phyloP scores from a whole-genome alignment of 2,329 filamentous ascomycete genomes.

The Xylariaceae sp. region DNA sequence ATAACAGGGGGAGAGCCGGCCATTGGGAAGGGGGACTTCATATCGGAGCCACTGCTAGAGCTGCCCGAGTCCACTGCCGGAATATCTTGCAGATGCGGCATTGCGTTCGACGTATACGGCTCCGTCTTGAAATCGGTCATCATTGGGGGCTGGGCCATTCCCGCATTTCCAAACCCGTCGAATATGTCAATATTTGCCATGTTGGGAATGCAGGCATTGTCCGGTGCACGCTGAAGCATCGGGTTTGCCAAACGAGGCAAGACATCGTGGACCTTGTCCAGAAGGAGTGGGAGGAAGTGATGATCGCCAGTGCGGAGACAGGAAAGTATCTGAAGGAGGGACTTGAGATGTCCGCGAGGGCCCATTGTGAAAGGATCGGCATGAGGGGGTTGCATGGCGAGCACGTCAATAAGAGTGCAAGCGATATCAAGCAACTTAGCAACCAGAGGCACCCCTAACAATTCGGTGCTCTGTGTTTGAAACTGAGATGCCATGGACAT shows the following conservation, averaged over 20 bases:
- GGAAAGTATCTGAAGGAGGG: constrained; percentile 62
- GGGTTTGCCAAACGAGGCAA: constrained; percentile 58
- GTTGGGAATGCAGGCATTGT: constrained; percentile 40
- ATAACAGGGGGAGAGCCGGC: constrained; percentile 49
- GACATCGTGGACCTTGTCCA: constrained; percentile 69
- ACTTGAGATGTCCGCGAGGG: constrained; percentile 67
- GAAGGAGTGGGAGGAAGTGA: constrained; percentile 69
- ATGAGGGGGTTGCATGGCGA: constrained; percentile 58
- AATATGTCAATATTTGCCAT: constrained; percentile 57
- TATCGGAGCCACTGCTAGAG: constrained; percentile 36
- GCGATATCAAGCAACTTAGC: constrained; percentile 77
- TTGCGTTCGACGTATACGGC: constrained; percentile 31
- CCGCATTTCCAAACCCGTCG: constrained; percentile 59
- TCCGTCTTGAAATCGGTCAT: constrained; percentile 44
- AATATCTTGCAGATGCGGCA: constrained; percentile 39
- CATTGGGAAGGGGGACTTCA: constrained; percentile 44
- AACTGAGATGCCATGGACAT: constrained; percentile 66
- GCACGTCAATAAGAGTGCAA: constrained; percentile 66
- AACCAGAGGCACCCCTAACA: constrained; percentile 69
- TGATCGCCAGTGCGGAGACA: constrained; percentile 69
- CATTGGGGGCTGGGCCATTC: constrained; percentile 52
- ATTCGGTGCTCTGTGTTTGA: constrained; percentile 65
- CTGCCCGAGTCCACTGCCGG: constrained; percentile 36
- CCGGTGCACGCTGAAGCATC: constrained; percentile 54
- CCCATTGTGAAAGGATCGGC: constrained; percentile 59